Conservation (phyloP, 1,284 basidiomycete species). For the Papiliotrema terrestris region DNA sequence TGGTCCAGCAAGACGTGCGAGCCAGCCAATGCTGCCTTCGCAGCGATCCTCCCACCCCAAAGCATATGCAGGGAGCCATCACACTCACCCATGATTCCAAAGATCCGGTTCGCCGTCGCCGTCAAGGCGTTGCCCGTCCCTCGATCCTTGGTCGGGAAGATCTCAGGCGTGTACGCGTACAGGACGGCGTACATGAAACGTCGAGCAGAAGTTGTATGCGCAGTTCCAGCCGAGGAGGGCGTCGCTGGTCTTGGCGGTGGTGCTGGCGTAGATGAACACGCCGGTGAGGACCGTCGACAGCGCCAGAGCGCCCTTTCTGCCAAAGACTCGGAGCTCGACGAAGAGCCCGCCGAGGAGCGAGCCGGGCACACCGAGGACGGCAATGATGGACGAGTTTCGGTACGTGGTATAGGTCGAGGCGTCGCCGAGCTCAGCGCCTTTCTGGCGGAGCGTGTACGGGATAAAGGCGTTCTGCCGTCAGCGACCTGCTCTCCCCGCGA, state of each 20-base stretch:
- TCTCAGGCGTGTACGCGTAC: constrained; percentile 58
- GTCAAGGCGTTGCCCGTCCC: constrained; percentile 64
- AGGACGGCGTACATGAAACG: constrained; percentile 39
- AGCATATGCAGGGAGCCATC: neutral
- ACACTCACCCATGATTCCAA: constrained; percentile 48
- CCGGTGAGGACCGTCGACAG: constrained; percentile 56
- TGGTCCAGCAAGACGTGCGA: no score
- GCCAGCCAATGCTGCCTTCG: no score
- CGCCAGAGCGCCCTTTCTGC: constrained; percentile 56
- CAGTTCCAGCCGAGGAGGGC: constrained; percentile 60
- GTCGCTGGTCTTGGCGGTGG: constrained; percentile 56
- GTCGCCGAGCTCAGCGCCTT: constrained; percentile 35
- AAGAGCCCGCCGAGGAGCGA: constrained; percentile 58
- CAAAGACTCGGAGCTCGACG: constrained; percentile 56
- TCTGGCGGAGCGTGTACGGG: constrained; percentile 54
- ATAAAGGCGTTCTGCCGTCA: constrained; percentile 54
- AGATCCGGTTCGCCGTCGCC: constrained; percentile 57
- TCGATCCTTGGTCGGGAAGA: constrained; percentile 63
- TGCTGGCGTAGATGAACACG: constrained; percentile 62
- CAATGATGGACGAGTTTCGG: constrained; percentile 54
- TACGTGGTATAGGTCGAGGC: constrained; percentile 51
- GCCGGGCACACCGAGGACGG: constrained; percentile 57
- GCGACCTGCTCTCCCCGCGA: neutral
- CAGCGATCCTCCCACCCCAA: no score
- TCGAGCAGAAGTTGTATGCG: constrained; percentile 53